phyloP scores from a whole-genome alignment of 1,139 yeast species.

The Blastobotrys elegans region DNA sequence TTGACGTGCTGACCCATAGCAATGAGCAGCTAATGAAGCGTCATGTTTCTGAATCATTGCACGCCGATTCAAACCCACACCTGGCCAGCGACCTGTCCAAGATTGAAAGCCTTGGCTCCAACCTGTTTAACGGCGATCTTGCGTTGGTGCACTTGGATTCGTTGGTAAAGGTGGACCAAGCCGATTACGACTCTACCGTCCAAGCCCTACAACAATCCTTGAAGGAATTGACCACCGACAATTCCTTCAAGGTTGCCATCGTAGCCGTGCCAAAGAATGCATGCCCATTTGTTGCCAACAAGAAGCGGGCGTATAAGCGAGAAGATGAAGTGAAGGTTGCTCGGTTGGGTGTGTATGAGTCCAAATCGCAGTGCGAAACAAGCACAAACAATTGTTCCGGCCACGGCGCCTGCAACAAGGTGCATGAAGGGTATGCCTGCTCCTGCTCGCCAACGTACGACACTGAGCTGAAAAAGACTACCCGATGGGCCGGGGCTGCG shows the following conservation, averaged over 20 bases:
- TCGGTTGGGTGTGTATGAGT: neutral
- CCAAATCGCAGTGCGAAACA: constrained; percentile 50
- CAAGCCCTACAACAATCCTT: constrained; percentile 13
- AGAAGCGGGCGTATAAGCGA: neutral
- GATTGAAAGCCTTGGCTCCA: neutral
- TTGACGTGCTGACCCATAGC: constrained; percentile 14
- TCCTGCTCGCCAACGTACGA: constrained; percentile 50
- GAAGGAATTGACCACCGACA: constrained; percentile 11
- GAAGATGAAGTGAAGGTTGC: neutral
- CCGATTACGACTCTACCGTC: neutral
- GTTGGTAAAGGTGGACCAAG: neutral
- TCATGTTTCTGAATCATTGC: neutral
- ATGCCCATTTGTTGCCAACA: constrained; percentile 15
- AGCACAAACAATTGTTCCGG: constrained; percentile 54
- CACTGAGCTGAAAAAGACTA: constrained; percentile 45
- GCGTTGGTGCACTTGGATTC: constrained; percentile 4
- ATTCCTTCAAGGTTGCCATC: constrained; percentile 18
- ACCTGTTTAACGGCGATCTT: neutral
- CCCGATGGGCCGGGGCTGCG: constrained; percentile 61
- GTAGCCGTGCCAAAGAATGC: constrained; percentile 22
- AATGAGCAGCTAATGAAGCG: neutral
- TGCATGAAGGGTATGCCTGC: constrained; percentile 45
- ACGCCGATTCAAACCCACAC: neutral
- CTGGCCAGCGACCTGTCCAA: neutral
- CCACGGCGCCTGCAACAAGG: constrained; percentile 55